These are phyloP conservation scores for Anaeramoeba flamelloides DNA, from an alignment of 78 protist species.

Conservation along the genomic window DNA sequence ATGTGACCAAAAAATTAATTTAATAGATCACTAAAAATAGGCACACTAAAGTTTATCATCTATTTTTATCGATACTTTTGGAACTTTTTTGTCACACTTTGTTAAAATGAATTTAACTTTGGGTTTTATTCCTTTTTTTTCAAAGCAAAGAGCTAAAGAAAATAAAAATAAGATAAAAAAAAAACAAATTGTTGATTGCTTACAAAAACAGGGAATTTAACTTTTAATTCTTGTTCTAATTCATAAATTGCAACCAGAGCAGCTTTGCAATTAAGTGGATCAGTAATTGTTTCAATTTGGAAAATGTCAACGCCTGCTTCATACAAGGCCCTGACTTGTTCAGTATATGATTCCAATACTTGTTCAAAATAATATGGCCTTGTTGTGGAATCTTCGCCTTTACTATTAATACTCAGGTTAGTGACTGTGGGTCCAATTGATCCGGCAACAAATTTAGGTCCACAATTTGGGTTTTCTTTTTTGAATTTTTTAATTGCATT, in stretches of 20 bases:
- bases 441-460: constrained; percentile 78
- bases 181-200: background rate
- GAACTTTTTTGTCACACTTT: too few species aligned
- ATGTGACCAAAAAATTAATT: too few species aligned
- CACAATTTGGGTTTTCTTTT: constrained; percentile 15
- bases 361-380: background rate
- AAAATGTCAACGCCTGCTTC: constrained; percentile 88
- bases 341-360: background rate
- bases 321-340: constrained; percentile 46
- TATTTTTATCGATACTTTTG: too few species aligned
- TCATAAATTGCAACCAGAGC: constrained; percentile 72
- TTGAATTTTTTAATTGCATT: constrained; percentile 20
- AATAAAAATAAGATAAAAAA: background rate
- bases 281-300: constrained; percentile 93
- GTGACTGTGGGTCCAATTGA: constrained; percentile 84
- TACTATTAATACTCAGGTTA: background rate
- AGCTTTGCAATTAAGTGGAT: constrained; percentile 87
- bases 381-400: background rate
- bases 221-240: constrained; percentile 37
- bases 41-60: too few species aligned
- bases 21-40: too few species aligned
- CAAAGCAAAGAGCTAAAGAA: too few species aligned
- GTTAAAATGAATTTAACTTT: too few species aligned
- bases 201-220: background rate
- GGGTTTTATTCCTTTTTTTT: too few species aligned